Evolutionary conservation across 768 basidiomycete genomes (phyloP).

Genomic region (Pleurotus tuoliensis): DNA sequence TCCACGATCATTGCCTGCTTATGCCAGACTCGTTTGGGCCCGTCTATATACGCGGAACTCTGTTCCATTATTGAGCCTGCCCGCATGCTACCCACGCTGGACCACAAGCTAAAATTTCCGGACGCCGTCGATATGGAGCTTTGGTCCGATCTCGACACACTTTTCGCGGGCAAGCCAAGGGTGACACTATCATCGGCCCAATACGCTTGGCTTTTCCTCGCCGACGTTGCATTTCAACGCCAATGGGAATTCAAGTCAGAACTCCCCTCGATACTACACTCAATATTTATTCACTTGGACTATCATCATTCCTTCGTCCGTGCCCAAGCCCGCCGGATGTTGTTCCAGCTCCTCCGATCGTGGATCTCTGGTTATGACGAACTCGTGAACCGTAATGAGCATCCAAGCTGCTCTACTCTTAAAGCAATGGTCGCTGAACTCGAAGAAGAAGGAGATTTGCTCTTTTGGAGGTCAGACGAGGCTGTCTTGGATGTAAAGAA

Average conservation of each 20-base stretch:
- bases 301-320: constrained; percentile 70
- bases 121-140: constrained; percentile 66
- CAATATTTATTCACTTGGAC: constrained; percentile 79
- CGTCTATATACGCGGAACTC: constrained; percentile 76
- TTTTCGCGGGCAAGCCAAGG: constrained; percentile 71
- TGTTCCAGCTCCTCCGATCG: constrained; percentile 80
- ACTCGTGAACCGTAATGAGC: constrained; percentile 52
- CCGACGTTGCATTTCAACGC: constrained; percentile 70
- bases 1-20: constrained; percentile 81
- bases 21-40: constrained; percentile 70
- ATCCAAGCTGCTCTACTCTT: constrained; percentile 44
- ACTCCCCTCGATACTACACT: constrained; percentile 73
- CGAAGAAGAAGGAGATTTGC: constrained; percentile 51
- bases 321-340: constrained; percentile 66
- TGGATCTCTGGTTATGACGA: constrained; percentile 80
- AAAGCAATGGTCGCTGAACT: constrained; percentile 49
- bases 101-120: constrained; percentile 63
- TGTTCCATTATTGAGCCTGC: constrained; percentile 81
- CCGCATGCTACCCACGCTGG: constrained; percentile 76
- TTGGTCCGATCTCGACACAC: constrained; percentile 74
- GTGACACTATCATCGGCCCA: constrained; percentile 78
- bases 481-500: constrained; percentile 47
- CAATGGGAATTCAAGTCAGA: constrained; percentile 71
- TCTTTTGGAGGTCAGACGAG: constrained; percentile 76
- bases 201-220: constrained; percentile 82